Evolutionary conservation across 768 basidiomycete genomes (phyloP), one percentile per base, ranked within the genome.

Genomic region (Aureoboletus auriporus): DNA sequence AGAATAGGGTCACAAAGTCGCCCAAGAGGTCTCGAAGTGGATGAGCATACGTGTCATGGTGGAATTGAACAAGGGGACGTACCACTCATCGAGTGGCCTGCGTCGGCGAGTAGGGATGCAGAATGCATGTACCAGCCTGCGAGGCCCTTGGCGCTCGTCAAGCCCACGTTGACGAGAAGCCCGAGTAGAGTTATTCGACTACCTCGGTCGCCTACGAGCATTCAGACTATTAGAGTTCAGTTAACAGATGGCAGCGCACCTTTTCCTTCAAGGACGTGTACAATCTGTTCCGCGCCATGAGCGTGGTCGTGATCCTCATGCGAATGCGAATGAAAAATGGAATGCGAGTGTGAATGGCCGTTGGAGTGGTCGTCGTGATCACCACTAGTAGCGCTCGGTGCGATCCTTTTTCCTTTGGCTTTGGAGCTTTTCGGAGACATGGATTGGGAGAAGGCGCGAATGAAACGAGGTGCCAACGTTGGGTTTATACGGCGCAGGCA

Each of bases 61-160:
- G 20, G 20, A 36, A 37, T 23, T 23, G 20, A 4, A 44, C 4
- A 30, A 44, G 5, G 11, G n/a, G 31, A 76, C 84, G 54, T 55
- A 89, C 89, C 92, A 60, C 89, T 89, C 52, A 90, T 51, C 0
- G 89, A 91, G 64, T 99, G 95, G 20, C 89, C 94, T 0, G 94
- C 93, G 57, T 97, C 95, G 4, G 95, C 95, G 13, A 98, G 75
- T 37, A 98, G 71, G 0, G 91, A 83, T 8, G 93, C 92, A 6
- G 89, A 93, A 59, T 97, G 93, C 78, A 89, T 79, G 62, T 79
- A 84, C 80, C 86, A 87, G 17, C 93, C 96, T 34, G 95, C 94
- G 10, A 77, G 60, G 34, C 93, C 95, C 66, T 99, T 99, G 28
- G 84, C 74, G 13, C 72, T 73, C 0, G 94, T 96, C 54, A 99